A percentile compares a stretch with the other conserved stretches of the same genome.
phyloP scores from a whole-genome alignment of 441 rosid genomes.

The Arabidopsis hybrid region DNA sequence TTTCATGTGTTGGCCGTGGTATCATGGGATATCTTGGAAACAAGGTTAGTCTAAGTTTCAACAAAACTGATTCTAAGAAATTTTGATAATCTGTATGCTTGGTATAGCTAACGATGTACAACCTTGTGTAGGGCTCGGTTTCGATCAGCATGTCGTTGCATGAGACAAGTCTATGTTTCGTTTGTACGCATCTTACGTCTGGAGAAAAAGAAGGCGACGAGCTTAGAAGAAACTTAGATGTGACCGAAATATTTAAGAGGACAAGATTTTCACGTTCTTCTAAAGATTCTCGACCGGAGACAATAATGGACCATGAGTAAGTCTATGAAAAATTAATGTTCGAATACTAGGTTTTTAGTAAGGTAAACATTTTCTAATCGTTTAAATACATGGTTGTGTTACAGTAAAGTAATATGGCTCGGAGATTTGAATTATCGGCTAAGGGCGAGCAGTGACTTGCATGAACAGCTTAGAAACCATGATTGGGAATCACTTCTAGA shows the following conservation, averaged over 20 bases:
- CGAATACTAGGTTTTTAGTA: neutral
- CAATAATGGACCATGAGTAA: constrained; percentile 86
- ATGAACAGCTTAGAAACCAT: constrained; percentile 59
- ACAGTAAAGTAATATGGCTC: constrained; percentile 89
- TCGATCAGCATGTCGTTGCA: constrained; percentile 85
- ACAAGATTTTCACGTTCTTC: constrained; percentile 72
- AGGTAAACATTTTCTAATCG: neutral
- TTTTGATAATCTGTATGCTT: neutral
- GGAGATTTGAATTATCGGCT: constrained; percentile 97
- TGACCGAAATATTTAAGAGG: constrained; percentile 73
- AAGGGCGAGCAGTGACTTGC: constrained; percentile 54
- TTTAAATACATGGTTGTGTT: constrained; percentile 12
- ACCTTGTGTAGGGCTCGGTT: constrained; percentile 74
- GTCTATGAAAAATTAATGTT: constrained; percentile 25
- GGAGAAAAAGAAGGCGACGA: constrained; percentile 97
- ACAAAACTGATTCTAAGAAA: neutral
- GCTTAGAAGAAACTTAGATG: constrained; percentile 79
- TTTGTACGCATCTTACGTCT: constrained; percentile 88
- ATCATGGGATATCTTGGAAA: constrained; percentile 98
- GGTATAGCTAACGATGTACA: constrained; percentile 12
- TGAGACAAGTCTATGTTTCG: constrained; percentile 82
- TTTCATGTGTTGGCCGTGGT: constrained; percentile 94
- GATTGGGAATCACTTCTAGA: constrained; percentile 86
- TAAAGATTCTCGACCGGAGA: constrained; percentile 53
- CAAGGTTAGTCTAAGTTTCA: constrained; percentile 58